Percentiles rank a stretch among this genome's conserved stretches.
Evolutionary conservation across 805 yeast genomes (phyloP).

Genomic region (Ogataea angusta): DNA sequence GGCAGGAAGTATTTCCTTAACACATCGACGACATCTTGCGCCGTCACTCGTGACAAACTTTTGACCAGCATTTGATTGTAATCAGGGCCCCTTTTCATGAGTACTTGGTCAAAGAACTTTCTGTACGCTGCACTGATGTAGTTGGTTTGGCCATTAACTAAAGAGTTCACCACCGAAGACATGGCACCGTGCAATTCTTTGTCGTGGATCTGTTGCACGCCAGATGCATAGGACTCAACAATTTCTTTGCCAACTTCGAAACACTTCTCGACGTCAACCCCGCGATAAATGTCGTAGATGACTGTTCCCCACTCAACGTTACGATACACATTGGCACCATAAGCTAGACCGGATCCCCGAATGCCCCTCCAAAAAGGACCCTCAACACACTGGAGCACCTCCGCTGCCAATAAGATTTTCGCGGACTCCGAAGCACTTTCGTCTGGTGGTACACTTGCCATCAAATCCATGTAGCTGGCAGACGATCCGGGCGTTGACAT

Average conservation of each 20-base stretch:
- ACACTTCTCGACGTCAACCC: conserved; percentile 73
- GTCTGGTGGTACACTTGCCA: conserved; percentile 57
- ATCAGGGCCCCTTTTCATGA: conserved; percentile 68
- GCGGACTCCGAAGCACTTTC: conserved; percentile 60
- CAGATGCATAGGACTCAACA: conserved; percentile 57
- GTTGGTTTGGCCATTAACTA: conserved; percentile 69
- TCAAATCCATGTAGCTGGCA: conserved; percentile 62
- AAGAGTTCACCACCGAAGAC: conserved; percentile 66
- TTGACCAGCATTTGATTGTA: conserved; percentile 53
- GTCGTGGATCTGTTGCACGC: conserved; percentile 51
- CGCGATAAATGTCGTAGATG: conserved; percentile 69
- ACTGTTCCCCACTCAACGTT: conserved; percentile 66
- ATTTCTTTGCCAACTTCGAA: conserved; percentile 58
- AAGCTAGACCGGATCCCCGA: conserved; percentile 91
- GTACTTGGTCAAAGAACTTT: conserved; percentile 62
- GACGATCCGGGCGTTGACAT: conserved; percentile 82
- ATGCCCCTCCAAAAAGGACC: conserved; percentile 98
- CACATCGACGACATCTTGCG: conserved; percentile 46
- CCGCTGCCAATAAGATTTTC: conserved; percentile 68
- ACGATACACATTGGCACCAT: conserved; percentile 69
- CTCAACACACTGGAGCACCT: conserved; percentile 79
- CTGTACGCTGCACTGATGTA: conserved; percentile 60
- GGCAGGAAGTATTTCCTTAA: conserved; percentile 61
- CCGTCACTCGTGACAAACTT: conserved; percentile 49
- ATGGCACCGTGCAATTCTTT: conserved; percentile 68